These are phyloP conservation scores for Penicillium janthinellum DNA, from an alignment of 2,329 filamentous ascomycete genomes.

Conservation along the genomic window DNA sequence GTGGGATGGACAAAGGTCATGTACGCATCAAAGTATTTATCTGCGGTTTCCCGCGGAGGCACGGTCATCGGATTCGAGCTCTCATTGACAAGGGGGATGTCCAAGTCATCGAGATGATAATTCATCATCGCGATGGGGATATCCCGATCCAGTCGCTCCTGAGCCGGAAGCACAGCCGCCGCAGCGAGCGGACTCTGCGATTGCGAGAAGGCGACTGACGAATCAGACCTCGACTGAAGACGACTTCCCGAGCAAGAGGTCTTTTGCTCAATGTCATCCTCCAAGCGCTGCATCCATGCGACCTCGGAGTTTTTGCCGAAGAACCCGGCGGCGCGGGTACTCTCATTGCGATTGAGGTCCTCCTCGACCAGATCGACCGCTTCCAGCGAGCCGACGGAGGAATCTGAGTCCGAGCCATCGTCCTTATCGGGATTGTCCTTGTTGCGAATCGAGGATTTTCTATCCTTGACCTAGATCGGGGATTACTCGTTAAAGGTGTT, in stretches of 20 bases:
- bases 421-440: slow-evolving; percentile 7
- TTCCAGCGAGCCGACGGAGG: slow-evolving; percentile 41
- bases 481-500: neutral
- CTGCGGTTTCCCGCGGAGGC: slow-evolving; percentile 40
- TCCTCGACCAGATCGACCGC: slow-evolving; percentile 46
- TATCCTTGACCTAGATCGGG: slow-evolving; percentile 12
- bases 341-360: slow-evolving; percentile 43
- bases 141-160: slow-evolving; percentile 8
- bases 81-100: slow-evolving; percentile 36
- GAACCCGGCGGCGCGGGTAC: slow-evolving; percentile 41
- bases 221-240: neutral
- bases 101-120: slow-evolving; percentile 45
- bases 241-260: neutral
- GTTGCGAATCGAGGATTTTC: neutral
- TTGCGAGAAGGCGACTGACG: neutral
- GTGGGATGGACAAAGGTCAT: slow-evolving; percentile 43
- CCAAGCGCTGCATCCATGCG: slow-evolving; percentile 46
- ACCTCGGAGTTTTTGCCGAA: slow-evolving; percentile 49
- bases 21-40: slow-evolving; percentile 43
- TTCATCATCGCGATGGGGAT: slow-evolving; percentile 33
- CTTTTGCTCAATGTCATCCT: slow-evolving; percentile 31
- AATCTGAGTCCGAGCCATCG: slow-evolving; percentile 22
- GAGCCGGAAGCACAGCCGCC: neutral
- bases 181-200: neutral
- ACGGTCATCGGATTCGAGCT: slow-evolving; percentile 40